phyloP scores from a whole-genome alignment of 345 rosid genomes.

The Camelina hispida region DNA sequence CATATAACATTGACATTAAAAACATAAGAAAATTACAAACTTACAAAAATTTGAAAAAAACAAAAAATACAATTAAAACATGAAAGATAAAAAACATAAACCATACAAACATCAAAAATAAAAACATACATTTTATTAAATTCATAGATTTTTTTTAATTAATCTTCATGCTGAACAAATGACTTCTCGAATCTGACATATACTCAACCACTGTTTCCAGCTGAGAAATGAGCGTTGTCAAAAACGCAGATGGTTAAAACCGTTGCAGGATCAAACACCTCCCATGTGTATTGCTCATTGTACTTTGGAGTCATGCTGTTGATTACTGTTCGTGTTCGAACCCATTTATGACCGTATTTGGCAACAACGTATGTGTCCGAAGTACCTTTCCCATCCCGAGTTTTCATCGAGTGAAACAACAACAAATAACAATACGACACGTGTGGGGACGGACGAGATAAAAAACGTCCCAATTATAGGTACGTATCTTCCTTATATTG shows the following conservation, averaged over 20 bases:
- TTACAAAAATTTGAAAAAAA: no score
- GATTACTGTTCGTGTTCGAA: conserved; percentile 41
- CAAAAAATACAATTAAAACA: no score
- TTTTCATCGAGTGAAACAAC: conserved; percentile 50
- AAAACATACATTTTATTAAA: no score
- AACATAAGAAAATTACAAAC: no score
- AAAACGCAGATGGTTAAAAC: conserved; percentile 46
- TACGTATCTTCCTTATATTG: no score
- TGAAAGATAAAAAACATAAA: no score
- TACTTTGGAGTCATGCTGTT: conserved; percentile 40
- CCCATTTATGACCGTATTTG: conserved; percentile 48
- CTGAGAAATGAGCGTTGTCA: conserved; percentile 44
- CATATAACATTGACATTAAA: no score
- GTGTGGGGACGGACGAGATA: no score
- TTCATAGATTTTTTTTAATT: no score
- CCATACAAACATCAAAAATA: no score
- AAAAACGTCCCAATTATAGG: no score
- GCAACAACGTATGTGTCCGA: conserved; percentile 49
- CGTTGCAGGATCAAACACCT: conserved; percentile 44
- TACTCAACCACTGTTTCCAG: conserved; percentile 44
- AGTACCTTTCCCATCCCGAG: conserved; percentile 41
- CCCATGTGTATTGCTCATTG: conserved; percentile 51
- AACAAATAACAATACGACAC: no score
- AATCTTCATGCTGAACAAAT: conserved; percentile 58
- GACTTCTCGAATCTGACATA: conserved; percentile 46